Evolutionary conservation across 129 eudicot genomes (phyloP), one percentile per base, ranked within the genome.

Genomic region (Dittrichia graveolens): DNA sequence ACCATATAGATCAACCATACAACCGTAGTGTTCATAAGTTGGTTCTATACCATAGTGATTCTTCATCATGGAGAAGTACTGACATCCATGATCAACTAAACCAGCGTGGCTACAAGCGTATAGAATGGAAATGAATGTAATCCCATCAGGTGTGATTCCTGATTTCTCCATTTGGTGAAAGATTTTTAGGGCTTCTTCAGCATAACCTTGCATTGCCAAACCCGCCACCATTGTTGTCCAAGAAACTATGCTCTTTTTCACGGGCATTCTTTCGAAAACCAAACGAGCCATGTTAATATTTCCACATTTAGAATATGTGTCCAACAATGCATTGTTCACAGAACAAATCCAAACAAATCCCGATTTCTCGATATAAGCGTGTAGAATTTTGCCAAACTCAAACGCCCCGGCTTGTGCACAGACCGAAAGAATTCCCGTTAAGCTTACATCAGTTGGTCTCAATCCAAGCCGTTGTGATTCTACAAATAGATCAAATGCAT

Each of bases 181-280:
- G 1, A 77, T 14, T 5, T 70, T 39, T 57, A 82, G 37, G 35
- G 79, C 82, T 45, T 77, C 76, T 61, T 82, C 73, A 15, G 79
- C 82, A 3, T 77, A 61, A 62, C 85, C 85, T 67, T 82, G 85
- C 85, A 82, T 82, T 4, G 85, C 85, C 63, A 77, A 56, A 61
- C 82, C 85, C 15, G 82, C 82, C 79, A 82, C 78, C 85, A 77
- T 82, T 7, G 82, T 77, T 37, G 85, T 82, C 85, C 85, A 82
- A 10, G 85, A 65, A 59, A 82, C 82, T 43, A 82, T 72, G 24
- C 66, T 82, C 73, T 67, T 82, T 66, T 43, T 45, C 14, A 52
- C 79, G 0, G 82, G 76, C 82, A 82, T 82, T 72, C 63, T 53
- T 61, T 77, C 69, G 4, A 82, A 82, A 43, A 82, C 82, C 9